Conservation (phyloP, 495 filamentous ascomycete species). For the Penicillium macrosclerotiorum region DNA sequence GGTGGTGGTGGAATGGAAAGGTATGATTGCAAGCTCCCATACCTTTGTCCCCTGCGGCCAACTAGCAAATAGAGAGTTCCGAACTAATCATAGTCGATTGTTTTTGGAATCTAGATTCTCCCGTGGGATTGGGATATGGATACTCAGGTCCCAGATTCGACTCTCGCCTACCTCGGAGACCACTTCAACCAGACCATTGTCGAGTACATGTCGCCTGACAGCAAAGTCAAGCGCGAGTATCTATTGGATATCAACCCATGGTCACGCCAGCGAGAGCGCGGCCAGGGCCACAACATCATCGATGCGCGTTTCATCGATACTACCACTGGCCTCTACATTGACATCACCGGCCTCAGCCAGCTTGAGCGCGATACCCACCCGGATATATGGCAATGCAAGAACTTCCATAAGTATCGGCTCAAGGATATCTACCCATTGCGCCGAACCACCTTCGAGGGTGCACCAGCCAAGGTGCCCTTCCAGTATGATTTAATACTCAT, state of each 20-base stretch:
- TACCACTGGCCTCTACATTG: conserved; percentile 75
- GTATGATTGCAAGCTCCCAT: conserved; percentile 25
- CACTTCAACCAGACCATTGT: conserved; percentile 65
- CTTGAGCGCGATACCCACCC: conserved; percentile 56
- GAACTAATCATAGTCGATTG: too few relatives aligned
- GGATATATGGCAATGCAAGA: conserved; percentile 79
- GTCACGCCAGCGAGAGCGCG: conserved; percentile 54
- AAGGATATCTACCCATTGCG: conserved; percentile 54
- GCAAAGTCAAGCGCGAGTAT: conserved; percentile 51
- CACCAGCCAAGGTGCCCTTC: conserved; percentile 59
- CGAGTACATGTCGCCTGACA: conserved; percentile 46
- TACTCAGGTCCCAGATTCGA: conserved; percentile 67
- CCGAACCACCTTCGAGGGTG: conserved; percentile 59
- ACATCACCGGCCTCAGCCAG: conserved; percentile 79
- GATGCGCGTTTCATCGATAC: conserved; percentile 84
- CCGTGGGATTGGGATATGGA: conserved; percentile 93
- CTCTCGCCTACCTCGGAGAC: conserved; percentile 59
- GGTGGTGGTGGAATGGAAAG: conserved; percentile 90
- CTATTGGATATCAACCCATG: conserved; percentile 79
- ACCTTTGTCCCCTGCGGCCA: background rate
- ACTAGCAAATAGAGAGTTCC: background rate
- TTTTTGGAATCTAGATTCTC: conserved; percentile 55
- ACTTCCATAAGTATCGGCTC: conserved; percentile 67
- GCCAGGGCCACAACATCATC: conserved; percentile 74
- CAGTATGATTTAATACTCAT: conserved; percentile 57